Conservation (phyloP, 2,329 filamentous ascomycete genomes). For the Pseudogymnoascus verrucosus region DNA sequence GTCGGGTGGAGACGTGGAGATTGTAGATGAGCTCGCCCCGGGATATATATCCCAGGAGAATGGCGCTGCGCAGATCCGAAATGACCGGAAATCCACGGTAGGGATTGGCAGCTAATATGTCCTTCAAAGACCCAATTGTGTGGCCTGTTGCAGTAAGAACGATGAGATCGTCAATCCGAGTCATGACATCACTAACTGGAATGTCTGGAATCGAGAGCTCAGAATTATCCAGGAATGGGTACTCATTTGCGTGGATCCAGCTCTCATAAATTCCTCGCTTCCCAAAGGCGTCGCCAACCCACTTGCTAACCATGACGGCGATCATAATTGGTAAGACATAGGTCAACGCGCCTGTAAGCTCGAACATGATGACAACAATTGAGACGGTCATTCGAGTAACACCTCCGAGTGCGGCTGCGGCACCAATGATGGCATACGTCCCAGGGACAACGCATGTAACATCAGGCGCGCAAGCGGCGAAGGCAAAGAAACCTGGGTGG, state of each 20-base stretch:
- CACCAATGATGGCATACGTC: slow-evolving; percentile 93
- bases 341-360: slow-evolving; percentile 89
- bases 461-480: slow-evolving; percentile 76
- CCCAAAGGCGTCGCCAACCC: slow-evolving; percentile 93
- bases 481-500: slow-evolving; percentile 69
- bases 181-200: slow-evolving; percentile 84
- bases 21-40: slow-evolving; percentile 83
- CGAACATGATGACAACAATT: slow-evolving; percentile 99
- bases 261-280: slow-evolving; percentile 92
- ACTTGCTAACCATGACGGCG: slow-evolving; percentile 95
- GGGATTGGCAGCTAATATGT: slow-evolving; percentile 63
- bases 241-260: slow-evolving; percentile 95
- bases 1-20: slow-evolving; percentile 52
- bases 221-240: slow-evolving; percentile 89
- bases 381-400: slow-evolving; percentile 96
- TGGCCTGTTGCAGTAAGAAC: slow-evolving; percentile 82
- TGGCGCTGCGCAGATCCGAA: slow-evolving; percentile 64
- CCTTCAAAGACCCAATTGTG: slow-evolving; percentile 67
- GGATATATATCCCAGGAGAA: slow-evolving; percentile 88
- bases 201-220: slow-evolving; percentile 73
- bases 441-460: slow-evolving; percentile 84
- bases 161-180: slow-evolving; percentile 79
- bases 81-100: slow-evolving; percentile 92
- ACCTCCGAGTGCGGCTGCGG: slow-evolving; percentile 86
- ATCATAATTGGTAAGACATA: slow-evolving; percentile 99